Base-by-base conservation (phyloP, 2,329 filamentous ascomycete genomes). In the Trichoderma arundinaceum region DNA sequence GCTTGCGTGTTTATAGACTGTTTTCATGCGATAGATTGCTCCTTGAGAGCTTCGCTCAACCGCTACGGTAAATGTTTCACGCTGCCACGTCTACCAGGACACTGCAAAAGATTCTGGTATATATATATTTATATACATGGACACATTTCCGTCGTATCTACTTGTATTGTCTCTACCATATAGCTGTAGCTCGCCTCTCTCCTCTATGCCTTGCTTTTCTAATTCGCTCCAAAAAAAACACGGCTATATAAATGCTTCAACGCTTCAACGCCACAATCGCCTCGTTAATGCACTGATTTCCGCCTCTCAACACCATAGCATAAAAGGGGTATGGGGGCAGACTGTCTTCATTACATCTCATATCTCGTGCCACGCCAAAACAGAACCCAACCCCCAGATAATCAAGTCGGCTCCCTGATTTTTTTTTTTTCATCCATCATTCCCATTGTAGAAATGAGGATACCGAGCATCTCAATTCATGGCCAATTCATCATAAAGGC, bases 401-500 rank as follows among this genome's bases (percentile, higher is more conserved):
- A 10, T 56, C 7, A 46, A 7, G 53, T 22, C n/a, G 33, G 17
- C 5, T 22, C 33, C 4, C 43, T 43, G 39, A n/a, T 57, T 28
- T n/a, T n/a, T n/a, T n/a, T 57, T 12, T 4, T 43, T 15, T 22
- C 32, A 19, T 22, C 28, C 15, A 33, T 33, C 32, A n/a, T 32
- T 49, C 32, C 13, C 22, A 28, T 17, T 13, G 22, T 1, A 52
- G 7, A 43, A 51, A 53, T 28, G 32, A 13, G 51, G n/a, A 54
- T 54, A n/a, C 7, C 32, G 35, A 2, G 9, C 17, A 28, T 17
- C 12, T 32, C 7, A 17, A 33, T 41, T 28, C n/a, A 48, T 32
- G 19, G 28, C 43, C 15, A 57, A 57, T 62, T 52, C 38, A 56
- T 75, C 69, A 80, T 54, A 77, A 52, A 13, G 79, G 77, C 78